Conservation (phyloP, 1,139 yeast species). For the Yamadazyma epiphylla region DNA sequence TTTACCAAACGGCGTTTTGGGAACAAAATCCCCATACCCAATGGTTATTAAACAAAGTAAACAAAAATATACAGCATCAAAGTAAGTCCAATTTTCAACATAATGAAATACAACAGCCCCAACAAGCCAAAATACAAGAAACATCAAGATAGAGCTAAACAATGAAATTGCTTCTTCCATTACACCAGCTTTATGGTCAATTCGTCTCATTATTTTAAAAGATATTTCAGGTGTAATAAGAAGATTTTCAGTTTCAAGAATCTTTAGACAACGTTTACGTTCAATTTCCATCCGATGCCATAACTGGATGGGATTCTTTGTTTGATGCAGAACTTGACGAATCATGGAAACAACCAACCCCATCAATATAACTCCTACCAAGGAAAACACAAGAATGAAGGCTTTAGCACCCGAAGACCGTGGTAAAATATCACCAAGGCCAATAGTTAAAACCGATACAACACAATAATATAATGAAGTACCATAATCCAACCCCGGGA, state of each 20-base stretch:
- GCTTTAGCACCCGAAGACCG: conserved; percentile 48
- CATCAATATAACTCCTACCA: conserved; percentile 65
- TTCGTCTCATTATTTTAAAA: conserved; percentile 50
- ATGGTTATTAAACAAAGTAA: conserved; percentile 72
- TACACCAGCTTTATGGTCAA: conserved; percentile 36
- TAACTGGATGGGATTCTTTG: conserved; percentile 58
- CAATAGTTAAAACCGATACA: conserved; percentile 73
- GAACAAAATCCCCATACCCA: conserved; percentile 79
- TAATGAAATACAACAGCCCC: conserved; percentile 64
- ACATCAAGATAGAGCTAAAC: conserved; percentile 38
- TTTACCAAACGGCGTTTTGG: conserved; percentile 59
- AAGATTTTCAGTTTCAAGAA: conserved; percentile 15
- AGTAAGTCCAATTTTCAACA: conserved; percentile 67
- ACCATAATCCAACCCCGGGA: conserved; percentile 45
- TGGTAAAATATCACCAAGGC: conserved; percentile 73
- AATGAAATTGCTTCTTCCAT: conserved; percentile 32
- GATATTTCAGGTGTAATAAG: conserved; percentile 34
- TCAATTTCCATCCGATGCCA: conserved; percentile 56
- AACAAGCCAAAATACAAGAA: conserved; percentile 59
- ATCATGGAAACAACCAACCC: conserved; percentile 73
- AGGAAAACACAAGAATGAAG: conserved; percentile 56
- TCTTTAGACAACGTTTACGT: conserved; percentile 15
- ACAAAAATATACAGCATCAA: conserved; percentile 67
- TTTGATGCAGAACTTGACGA: conserved; percentile 55
- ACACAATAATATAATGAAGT: conserved; percentile 66